These are phyloP conservation scores for Mycosarcoma mackinlayi DNA, from an alignment of 1,284 basidiomycete species.

Conservation along the genomic window DNA sequence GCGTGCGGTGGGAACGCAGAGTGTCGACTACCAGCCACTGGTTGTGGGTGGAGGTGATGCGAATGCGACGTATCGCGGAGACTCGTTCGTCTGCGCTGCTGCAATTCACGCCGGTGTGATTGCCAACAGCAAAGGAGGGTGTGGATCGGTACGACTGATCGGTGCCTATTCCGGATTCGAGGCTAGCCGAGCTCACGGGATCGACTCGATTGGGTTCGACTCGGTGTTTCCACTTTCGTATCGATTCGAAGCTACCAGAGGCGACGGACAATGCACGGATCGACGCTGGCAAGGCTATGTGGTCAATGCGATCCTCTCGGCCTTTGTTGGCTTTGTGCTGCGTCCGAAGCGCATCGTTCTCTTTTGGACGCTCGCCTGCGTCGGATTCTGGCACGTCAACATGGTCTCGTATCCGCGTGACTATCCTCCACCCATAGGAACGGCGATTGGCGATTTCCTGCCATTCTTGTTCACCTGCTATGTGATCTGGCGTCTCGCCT, in stretches of 20 bases:
- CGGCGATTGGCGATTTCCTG: slow-evolving; percentile 80
- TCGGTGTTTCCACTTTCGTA: slow-evolving; percentile 78
- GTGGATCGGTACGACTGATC: slow-evolving; percentile 77
- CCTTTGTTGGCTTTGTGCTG: slow-evolving; percentile 79
- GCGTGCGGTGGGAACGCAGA: slow-evolving; percentile 77
- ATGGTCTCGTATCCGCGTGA: slow-evolving; percentile 81
- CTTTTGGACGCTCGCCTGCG: slow-evolving; percentile 78
- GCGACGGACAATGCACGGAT: slow-evolving; percentile 76
- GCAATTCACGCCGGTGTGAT: slow-evolving; percentile 80
- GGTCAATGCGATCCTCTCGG: slow-evolving; percentile 69
- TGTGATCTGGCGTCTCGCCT: slow-evolving; percentile 80
- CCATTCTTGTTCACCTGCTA: slow-evolving; percentile 83
- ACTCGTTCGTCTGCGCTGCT: slow-evolving; percentile 85
- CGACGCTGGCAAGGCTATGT: slow-evolving; percentile 71
- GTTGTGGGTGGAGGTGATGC: slow-evolving; percentile 80
- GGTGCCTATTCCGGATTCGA: slow-evolving; percentile 80
- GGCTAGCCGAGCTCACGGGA: slow-evolving; percentile 74
- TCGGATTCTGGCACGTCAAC: slow-evolving; percentile 87
- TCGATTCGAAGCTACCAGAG: slow-evolving; percentile 70
- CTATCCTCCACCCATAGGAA: slow-evolving; percentile 72
- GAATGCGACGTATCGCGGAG: slow-evolving; percentile 75
- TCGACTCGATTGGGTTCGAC: slow-evolving; percentile 79
- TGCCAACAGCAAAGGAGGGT: slow-evolving; percentile 78
- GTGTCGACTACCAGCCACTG: slow-evolving; percentile 78
- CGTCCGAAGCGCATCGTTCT: slow-evolving; percentile 78